A percentile compares a stretch with the other conserved stretches of the same genome.
Conservation (phyloP, 1,139 yeast species). For the Pichia sp. region DNA sequence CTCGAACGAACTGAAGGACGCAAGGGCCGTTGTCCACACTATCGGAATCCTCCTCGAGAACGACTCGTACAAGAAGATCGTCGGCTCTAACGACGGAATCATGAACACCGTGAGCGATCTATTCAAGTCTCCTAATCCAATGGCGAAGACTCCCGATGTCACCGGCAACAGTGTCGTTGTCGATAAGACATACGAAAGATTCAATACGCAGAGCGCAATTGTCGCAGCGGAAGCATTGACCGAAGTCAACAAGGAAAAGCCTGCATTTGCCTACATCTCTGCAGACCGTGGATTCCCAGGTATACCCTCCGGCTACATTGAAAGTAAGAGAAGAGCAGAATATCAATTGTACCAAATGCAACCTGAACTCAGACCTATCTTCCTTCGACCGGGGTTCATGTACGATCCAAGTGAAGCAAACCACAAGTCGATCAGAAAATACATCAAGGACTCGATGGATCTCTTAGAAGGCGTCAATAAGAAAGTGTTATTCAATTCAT, state of each 20-base stretch:
- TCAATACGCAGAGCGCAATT: slow-evolving; percentile 72
- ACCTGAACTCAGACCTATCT: slow-evolving; percentile 51
- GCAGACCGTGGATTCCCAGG: slow-evolving; percentile 74
- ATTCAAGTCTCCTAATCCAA: slow-evolving; percentile 42
- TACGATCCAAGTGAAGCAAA: slow-evolving; percentile 46
- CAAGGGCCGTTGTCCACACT: slow-evolving; percentile 77
- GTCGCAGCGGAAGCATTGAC: slow-evolving; percentile 57
- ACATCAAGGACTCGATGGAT: slow-evolving; percentile 35
- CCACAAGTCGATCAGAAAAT: slow-evolving; percentile 33
- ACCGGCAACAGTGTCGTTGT: slow-evolving; percentile 23
- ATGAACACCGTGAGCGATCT: slow-evolving; percentile 24
- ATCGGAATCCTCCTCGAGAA: slow-evolving; percentile 75
- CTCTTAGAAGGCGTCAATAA: slow-evolving; percentile 45
- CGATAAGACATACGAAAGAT: slow-evolving; percentile 52
- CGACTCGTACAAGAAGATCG: slow-evolving; percentile 56
- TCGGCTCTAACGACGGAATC: slow-evolving; percentile 42
- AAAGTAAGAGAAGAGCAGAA: slow-evolving; percentile 79
- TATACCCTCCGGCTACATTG: slow-evolving; percentile 67
- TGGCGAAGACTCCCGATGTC: slow-evolving; percentile 38
- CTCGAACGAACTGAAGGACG: slow-evolving; percentile 42
- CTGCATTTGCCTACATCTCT: slow-evolving; percentile 69
- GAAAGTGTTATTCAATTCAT: slow-evolving; percentile 33
- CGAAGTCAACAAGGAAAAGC: slow-evolving; percentile 25
- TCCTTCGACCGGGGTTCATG: slow-evolving; percentile 84
- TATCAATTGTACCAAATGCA: slow-evolving; percentile 44